Evolutionary conservation across 306 rosid species (phyloP).

Genomic region (Sicyos edulis): DNA sequence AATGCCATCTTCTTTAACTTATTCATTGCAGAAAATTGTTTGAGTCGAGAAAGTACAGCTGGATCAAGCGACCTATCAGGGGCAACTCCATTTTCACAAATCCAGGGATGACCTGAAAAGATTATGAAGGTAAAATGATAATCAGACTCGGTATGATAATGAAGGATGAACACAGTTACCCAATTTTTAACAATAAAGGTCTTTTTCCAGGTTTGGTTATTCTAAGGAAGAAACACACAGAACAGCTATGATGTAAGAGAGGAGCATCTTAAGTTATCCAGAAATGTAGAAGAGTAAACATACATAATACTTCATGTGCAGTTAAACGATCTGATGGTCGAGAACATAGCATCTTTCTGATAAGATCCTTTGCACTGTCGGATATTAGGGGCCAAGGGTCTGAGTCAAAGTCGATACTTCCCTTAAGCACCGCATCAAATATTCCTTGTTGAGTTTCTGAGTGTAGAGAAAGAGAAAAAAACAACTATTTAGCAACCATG

Average conservation of each 20-base stretch:
- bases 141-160: background rate
- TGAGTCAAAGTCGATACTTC: no score
- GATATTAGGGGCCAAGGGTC: no score
- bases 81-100: slow-evolving; percentile 98
- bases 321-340: no score
- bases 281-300: no score
- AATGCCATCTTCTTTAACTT: slow-evolving; percentile 98
- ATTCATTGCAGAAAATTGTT: slow-evolving; percentile 97
- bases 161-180: background rate
- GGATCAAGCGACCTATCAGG: slow-evolving; percentile 95
- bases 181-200: background rate
- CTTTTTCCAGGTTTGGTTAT: background rate
- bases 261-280: background rate
- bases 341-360: no score
- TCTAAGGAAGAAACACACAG: background rate
- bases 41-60: slow-evolving; percentile 98
- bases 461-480: no score
- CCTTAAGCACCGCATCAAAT: no score
- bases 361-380: no score
- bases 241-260: background rate
- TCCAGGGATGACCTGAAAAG: slow-evolving; percentile 94
- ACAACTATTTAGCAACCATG: no score
- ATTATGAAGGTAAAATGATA: slow-evolving; percentile 19
- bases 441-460: no score
- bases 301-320: no score